These are phyloP conservation scores for Coniochaeta hoffmannii DNA, from an alignment of 2,329 filamentous ascomycete genomes.

Conservation along the genomic window DNA sequence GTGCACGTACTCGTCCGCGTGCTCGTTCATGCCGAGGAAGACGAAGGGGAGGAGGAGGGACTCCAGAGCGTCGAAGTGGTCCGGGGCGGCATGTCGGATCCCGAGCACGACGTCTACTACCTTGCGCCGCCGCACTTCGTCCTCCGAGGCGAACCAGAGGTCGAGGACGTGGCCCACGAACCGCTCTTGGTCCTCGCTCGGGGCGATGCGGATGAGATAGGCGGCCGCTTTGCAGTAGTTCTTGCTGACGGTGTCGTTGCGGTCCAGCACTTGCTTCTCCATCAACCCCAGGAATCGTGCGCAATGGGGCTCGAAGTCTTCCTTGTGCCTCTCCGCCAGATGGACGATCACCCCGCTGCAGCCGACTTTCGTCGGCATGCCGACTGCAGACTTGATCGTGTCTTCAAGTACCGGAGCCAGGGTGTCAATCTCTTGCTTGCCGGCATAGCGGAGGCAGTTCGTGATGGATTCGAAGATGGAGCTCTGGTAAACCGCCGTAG, in stretches of 20 bases:
- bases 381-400: slow-evolving; percentile 78
- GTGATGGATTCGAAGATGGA: slow-evolving; percentile 92
- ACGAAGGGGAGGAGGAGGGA: slow-evolving; percentile 74
- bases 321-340: slow-evolving; percentile 70
- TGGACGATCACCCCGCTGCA: slow-evolving; percentile 80
- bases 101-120: slow-evolving; percentile 78
- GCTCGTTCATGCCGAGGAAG: slow-evolving; percentile 80
- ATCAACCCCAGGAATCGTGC: slow-evolving; percentile 70
- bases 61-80: slow-evolving; percentile 76
- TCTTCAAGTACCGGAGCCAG: slow-evolving; percentile 66
- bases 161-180: slow-evolving; percentile 51
- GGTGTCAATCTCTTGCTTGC: slow-evolving; percentile 67
- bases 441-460: slow-evolving; percentile 75
- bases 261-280: slow-evolving; percentile 76
- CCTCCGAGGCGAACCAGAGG: slow-evolving; percentile 76
- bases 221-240: slow-evolving; percentile 82
- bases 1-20: slow-evolving; percentile 64
- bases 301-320: slow-evolving; percentile 68
- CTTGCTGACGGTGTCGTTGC: slow-evolving; percentile 87
- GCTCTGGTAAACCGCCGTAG: slow-evolving; percentile 73
- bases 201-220: slow-evolving; percentile 64
- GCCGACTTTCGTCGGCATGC: slow-evolving; percentile 89
- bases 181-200: slow-evolving; percentile 38
- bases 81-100: slow-evolving; percentile 78
- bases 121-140: slow-evolving; percentile 65